A percentile compares a stretch with the other conserved stretches of the same genome.
Evolutionary conservation across 1,284 basidiomycete genomes (phyloP).

Genomic region (Cutaneotrichosporon sp.): DNA sequence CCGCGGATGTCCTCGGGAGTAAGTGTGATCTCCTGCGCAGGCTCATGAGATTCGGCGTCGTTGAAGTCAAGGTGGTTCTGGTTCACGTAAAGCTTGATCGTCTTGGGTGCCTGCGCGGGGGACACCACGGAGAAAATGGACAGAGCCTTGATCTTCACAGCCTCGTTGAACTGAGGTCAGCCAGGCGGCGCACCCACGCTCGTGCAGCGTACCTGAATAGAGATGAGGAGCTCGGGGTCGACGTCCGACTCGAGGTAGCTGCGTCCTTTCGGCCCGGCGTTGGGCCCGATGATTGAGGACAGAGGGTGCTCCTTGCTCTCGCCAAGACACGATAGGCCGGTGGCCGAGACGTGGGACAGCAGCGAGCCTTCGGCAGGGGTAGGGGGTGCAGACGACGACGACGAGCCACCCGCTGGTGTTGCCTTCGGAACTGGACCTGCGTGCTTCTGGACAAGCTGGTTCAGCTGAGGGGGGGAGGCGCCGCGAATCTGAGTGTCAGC

Average conservation of each 20-base stretch:
- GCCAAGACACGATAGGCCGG: slow-evolving; percentile 65
- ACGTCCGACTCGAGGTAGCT: slow-evolving; percentile 70
- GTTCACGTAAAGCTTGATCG: slow-evolving; percentile 62
- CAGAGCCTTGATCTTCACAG: slow-evolving; percentile 68
- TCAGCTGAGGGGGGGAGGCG: slow-evolving; percentile 42
- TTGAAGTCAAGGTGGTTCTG: slow-evolving; percentile 62
- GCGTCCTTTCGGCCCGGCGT: slow-evolving; percentile 50
- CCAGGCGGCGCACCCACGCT: not conserved
- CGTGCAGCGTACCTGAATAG: slow-evolving; percentile 60
- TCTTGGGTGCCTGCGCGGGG: slow-evolving; percentile 58
- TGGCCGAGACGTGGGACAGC: slow-evolving; percentile 37
- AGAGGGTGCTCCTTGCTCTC: slow-evolving; percentile 61
- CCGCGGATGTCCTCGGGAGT: slow-evolving; percentile 51
- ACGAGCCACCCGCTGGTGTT: not conserved
- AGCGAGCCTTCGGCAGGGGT: slow-evolving; percentile 32
- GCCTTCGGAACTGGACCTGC: slow-evolving; percentile 12
- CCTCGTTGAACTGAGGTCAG: slow-evolving; percentile 64
- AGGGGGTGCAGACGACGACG: slow-evolving; percentile 8
- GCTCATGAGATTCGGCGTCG: slow-evolving; percentile 43
- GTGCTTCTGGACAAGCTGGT: slow-evolving; percentile 11
- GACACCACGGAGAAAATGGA: slow-evolving; percentile 55
- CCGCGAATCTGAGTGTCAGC: slow-evolving; percentile 35
- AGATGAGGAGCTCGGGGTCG: slow-evolving; percentile 68
- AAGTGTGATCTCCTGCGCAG: slow-evolving; percentile 49
- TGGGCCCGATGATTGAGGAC: slow-evolving; percentile 57